phyloP scores from a whole-genome alignment of 2,329 filamentous ascomycete genomes.

The Ophiobolus disseminans region DNA sequence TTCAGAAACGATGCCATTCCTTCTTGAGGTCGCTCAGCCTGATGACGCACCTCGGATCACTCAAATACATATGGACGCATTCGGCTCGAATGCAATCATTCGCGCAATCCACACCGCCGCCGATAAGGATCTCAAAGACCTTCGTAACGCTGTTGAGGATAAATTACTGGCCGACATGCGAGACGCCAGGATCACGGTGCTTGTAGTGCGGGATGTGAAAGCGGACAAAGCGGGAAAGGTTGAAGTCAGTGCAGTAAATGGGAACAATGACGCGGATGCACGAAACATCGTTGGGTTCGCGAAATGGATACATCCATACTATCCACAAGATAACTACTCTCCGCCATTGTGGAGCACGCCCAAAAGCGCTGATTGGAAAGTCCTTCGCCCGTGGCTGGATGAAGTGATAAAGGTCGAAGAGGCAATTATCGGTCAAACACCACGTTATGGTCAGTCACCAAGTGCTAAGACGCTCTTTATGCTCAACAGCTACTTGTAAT shows the following conservation, averaged over 20 bases:
- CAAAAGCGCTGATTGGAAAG: slow-evolving; percentile 4
- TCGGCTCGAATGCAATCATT: slow-evolving; percentile 12
- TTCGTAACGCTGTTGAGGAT: slow-evolving; percentile 3
- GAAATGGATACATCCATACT: slow-evolving; percentile 8
- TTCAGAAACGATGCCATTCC: background rate
- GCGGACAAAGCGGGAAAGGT: background rate
- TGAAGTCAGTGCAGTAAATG: background rate
- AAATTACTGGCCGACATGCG: slow-evolving; percentile 9
- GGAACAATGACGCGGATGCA: background rate
- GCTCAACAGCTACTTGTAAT: no score
- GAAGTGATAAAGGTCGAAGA: slow-evolving; percentile 5
- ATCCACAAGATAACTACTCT: background rate
- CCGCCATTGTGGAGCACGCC: background rate
- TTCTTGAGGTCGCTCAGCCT: background rate
- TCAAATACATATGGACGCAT: slow-evolving; percentile 9
- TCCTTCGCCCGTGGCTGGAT: slow-evolving; percentile 8
- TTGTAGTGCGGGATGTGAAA: slow-evolving; percentile 1
- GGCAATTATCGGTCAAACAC: slow-evolving; percentile 5
- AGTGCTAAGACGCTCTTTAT: no score
- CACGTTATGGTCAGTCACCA: slow-evolving; percentile 14
- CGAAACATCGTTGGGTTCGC: slow-evolving; percentile 8
- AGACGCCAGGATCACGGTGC: slow-evolving; percentile 7
- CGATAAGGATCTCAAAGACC: background rate
- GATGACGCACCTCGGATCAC: slow-evolving; percentile 4
- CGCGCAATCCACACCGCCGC: slow-evolving; percentile 10